Conservation (phyloP, 2,329 filamentous ascomycete species). For the Fusarium scirpi region DNA sequence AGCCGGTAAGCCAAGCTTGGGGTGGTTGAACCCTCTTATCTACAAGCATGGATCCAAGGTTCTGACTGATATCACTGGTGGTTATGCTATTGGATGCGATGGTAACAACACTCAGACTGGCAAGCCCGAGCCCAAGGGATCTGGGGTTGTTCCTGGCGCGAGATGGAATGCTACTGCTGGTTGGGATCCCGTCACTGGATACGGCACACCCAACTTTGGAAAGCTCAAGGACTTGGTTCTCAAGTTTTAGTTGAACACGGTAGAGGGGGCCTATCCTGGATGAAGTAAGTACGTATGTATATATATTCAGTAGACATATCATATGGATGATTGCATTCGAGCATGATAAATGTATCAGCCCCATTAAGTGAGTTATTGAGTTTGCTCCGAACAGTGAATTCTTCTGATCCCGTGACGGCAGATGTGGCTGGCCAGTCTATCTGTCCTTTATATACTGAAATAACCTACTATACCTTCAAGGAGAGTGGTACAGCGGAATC, state of each 20-base stretch:
- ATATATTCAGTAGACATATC: background rate
- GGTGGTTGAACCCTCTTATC: slow-evolving; percentile 63
- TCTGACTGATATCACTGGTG: slow-evolving; percentile 46
- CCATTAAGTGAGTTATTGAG: background rate
- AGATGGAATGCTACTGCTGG: slow-evolving; percentile 41
- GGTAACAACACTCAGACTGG: slow-evolving; percentile 37
- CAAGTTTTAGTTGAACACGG: background rate
- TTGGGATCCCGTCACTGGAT: slow-evolving; percentile 40
- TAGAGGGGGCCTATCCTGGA: background rate
- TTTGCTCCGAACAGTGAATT: background rate
- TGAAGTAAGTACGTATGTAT: background rate
- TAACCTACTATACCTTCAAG: background rate
- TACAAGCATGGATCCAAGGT: slow-evolving; percentile 49
- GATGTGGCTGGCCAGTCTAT: background rate
- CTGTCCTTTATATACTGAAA: background rate
- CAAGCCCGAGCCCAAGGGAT: slow-evolving; percentile 23
- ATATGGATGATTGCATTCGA: background rate
- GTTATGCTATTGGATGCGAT: slow-evolving; percentile 51
- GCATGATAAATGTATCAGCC: background rate
- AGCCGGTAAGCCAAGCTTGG: slow-evolving; percentile 57
- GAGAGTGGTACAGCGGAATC: background rate
- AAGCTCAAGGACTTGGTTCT: slow-evolving; percentile 36
- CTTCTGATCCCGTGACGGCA: background rate
- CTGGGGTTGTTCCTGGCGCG: slow-evolving; percentile 31
- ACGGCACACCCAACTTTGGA: slow-evolving; percentile 36